Evolutionary conservation across 257 asterid genomes (phyloP).

Genomic region (Solanum raphanifolium): DNA sequence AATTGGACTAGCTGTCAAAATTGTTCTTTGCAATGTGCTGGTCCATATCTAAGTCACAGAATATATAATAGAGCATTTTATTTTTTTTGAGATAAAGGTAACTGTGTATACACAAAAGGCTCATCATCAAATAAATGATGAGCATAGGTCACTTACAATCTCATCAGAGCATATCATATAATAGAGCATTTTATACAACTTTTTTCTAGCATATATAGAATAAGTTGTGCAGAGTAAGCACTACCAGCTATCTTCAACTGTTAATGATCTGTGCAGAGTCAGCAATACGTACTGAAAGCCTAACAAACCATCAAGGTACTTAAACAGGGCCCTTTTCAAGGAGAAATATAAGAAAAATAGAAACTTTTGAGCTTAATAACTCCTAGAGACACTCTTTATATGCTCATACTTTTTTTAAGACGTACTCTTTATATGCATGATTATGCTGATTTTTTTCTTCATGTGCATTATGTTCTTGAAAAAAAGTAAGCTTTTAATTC

Average conservation of each 20-base stretch:
- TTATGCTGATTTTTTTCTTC: not conserved
- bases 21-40: constrained; percentile 96
- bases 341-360: not conserved
- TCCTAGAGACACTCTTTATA: not conserved
- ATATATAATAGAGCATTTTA: constrained; percentile 7
- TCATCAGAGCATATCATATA: not conserved
- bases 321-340: not conserved
- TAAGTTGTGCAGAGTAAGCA: not conserved
- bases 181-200: not conserved
- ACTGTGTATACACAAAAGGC: too few relatives aligned
- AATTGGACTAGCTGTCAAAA: constrained; percentile 75
- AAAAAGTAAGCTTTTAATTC: not conserved
- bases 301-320: not conserved
- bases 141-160: too few relatives aligned
- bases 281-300: not conserved
- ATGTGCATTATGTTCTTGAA: not conserved
- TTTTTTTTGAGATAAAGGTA: too few relatives aligned
- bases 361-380: not conserved
- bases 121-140: too few relatives aligned
- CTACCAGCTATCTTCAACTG: not conserved
- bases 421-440: not conserved
- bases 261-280: not conserved
- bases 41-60: constrained; percentile 86
- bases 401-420: not conserved
- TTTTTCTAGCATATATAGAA: not conserved